Evolutionary conservation across 2,329 filamentous ascomycete species (phyloP).

Genomic region (Exophiala xenobiotica): DNA sequence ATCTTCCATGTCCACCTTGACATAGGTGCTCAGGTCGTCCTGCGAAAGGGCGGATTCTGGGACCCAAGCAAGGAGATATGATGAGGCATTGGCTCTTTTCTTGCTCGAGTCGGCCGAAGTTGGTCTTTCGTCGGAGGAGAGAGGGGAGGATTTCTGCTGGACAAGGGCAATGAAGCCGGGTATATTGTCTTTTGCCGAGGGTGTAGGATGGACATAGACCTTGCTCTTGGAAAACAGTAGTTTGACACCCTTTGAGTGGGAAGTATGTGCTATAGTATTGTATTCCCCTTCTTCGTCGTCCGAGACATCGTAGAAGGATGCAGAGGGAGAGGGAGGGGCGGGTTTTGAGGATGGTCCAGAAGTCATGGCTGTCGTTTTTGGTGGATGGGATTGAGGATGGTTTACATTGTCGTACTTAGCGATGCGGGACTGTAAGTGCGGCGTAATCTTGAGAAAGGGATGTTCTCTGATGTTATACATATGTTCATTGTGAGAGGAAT

Average conservation of each 20-base stretch:
- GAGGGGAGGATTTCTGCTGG: conserved; percentile 67
- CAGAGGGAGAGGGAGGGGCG: conserved; percentile 67
- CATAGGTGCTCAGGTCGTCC: conserved; percentile 82
- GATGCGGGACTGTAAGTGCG: neutral
- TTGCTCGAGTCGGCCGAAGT: conserved; percentile 46
- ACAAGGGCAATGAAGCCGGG: conserved; percentile 88
- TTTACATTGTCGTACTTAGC: neutral
- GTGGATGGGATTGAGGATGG: neutral
- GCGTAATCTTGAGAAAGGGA: neutral
- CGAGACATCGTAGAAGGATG: conserved; percentile 91
- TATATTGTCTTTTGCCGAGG: conserved; percentile 93
- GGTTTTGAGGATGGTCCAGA: conserved; percentile 14
- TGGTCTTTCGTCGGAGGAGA: conserved; percentile 34
- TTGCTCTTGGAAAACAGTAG: conserved; percentile 96
- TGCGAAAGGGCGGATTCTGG: conserved; percentile 80
- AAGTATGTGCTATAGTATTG: conserved; percentile 82
- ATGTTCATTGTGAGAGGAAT: conserved; percentile 9
- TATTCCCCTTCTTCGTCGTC: conserved; percentile 96
- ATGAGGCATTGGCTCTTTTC: conserved; percentile 52
- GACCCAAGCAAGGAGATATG: conserved; percentile 86
- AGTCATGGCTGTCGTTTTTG: conserved; percentile 13
- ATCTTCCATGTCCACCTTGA: conserved; percentile 89
- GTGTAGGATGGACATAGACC: conserved; percentile 94
- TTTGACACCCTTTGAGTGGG: conserved; percentile 80
- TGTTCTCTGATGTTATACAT: neutral